These are phyloP conservation scores for Podospora bellae-mahoneyi DNA, from an alignment of 495 filamentous ascomycete species.

Conservation along the genomic window DNA sequence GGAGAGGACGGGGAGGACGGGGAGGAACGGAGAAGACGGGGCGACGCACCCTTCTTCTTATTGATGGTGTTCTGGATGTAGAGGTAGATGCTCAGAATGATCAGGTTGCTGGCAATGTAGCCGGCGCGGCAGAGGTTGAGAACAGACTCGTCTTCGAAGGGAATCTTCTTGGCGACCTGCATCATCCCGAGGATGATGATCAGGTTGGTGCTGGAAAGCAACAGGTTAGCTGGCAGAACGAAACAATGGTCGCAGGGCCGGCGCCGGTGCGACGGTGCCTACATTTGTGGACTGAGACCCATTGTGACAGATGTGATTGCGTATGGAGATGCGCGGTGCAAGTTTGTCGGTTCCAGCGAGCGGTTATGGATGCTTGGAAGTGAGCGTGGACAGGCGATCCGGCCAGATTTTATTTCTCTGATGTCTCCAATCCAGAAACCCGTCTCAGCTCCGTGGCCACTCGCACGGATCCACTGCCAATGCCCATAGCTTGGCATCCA, in stretches of 20 bases:
- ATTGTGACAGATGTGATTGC: not conserved
- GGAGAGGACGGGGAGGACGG: too few species aligned
- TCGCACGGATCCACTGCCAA: not conserved
- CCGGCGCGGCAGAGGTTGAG: slow-evolving; percentile 76
- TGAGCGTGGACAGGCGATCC: not conserved
- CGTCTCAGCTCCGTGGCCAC: not conserved
- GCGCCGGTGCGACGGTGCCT: not conserved
- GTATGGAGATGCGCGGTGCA: not conserved
- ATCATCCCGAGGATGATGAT: slow-evolving; percentile 95
- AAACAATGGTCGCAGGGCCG: not conserved
- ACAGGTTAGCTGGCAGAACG: slow-evolving; percentile 1
- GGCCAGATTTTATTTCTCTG: slow-evolving; percentile 7
- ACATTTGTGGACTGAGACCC: slow-evolving; percentile 5
- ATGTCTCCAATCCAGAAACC: not conserved
- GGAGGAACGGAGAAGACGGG: not conserved
- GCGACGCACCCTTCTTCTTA: slow-evolving; percentile 81
- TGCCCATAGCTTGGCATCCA: not conserved
- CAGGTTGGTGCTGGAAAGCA: slow-evolving; percentile 72
- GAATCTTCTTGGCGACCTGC: slow-evolving; percentile 93
- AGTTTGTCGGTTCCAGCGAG: not conserved
- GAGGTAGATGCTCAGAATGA: slow-evolving; percentile 80
- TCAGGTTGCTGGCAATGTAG: slow-evolving; percentile 83
- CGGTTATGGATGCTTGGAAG: not conserved
- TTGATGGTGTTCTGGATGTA: slow-evolving; percentile 80
- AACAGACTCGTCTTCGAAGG: slow-evolving; percentile 86